Conservation (phyloP, 768 basidiomycete species). For the Kwoniella bestiolae region DNA sequence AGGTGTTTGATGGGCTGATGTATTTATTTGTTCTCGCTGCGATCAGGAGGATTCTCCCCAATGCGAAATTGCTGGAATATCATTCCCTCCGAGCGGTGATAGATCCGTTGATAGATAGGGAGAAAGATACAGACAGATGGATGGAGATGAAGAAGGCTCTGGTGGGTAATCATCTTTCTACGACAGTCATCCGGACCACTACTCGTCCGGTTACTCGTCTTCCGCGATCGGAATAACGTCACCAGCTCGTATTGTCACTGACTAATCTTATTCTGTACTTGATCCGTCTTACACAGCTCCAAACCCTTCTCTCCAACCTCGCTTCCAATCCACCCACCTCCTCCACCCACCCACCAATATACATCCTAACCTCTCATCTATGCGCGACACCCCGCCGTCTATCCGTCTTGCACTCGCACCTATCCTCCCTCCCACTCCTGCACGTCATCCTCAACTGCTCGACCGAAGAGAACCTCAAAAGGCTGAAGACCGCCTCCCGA, state of each 20-base stretch:
- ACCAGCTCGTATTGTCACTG: too few relatives aligned
- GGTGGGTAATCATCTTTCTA: too few relatives aligned
- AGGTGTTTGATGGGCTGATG: too few relatives aligned
- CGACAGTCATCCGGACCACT: too few relatives aligned
- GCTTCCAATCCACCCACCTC: background rate
- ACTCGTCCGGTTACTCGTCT: too few relatives aligned
- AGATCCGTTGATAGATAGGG: slow-evolving; percentile 13
- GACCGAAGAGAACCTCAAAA: slow-evolving; percentile 10
- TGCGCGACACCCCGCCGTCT: slow-evolving; percentile 10
- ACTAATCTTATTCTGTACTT: too few relatives aligned
- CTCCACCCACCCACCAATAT: background rate
- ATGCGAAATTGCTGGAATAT: slow-evolving; percentile 15
- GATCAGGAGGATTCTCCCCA: slow-evolving; percentile 3
- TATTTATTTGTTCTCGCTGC: too few relatives aligned
- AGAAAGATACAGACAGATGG: slow-evolving; percentile 14
- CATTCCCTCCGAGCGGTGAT: slow-evolving; percentile 11
- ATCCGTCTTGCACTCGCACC: slow-evolving; percentile 9
- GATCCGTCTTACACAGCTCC: too few relatives aligned
- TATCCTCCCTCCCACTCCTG: slow-evolving; percentile 6
- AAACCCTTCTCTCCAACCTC: slow-evolving; percentile 3
- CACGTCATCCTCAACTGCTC: slow-evolving; percentile 12
- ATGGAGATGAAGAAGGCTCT: slow-evolving; percentile 16
- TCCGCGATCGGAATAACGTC: too few relatives aligned
- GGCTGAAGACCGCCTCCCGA: background rate
- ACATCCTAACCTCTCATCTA: slow-evolving; percentile 11